A percentile compares a stretch with the other conserved stretches of the same genome.
phyloP scores from a whole-genome alignment of 2,329 filamentous ascomycete genomes.

The Lachnellula arida region DNA sequence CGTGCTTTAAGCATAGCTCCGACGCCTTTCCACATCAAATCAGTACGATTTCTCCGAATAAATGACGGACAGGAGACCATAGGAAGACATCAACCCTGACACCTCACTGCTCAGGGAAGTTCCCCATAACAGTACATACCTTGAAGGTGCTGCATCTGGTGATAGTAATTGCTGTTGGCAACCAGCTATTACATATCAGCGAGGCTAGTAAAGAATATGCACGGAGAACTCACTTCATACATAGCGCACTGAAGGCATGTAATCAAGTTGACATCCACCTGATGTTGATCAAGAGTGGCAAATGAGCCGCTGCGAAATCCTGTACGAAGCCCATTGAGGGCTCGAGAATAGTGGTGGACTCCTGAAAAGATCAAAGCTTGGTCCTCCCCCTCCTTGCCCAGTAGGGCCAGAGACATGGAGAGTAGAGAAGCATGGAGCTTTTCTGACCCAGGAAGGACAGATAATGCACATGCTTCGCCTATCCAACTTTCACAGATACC shows the following conservation, averaged over 20 bases:
- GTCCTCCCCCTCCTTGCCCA: neutral
- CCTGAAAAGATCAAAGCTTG: neutral
- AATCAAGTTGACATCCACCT: constrained; percentile 7
- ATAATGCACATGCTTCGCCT: constrained; percentile 1
- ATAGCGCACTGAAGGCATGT: constrained; percentile 10
- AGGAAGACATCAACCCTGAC: too few species aligned
- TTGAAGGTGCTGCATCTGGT: constrained; percentile 4
- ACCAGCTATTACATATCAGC: constrained; percentile 2
- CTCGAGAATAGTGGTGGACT: constrained; percentile 8
- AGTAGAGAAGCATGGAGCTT: constrained; percentile 6
- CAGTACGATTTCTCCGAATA: too few species aligned
- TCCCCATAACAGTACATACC: neutral
- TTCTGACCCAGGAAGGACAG: constrained; percentile 1
- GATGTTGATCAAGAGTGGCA: neutral
- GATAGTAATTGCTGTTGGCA: constrained; percentile 3
- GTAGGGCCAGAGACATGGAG: constrained; percentile 9
- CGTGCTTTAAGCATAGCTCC: constrained; percentile 8
- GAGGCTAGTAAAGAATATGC: neutral
- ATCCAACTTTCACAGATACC: constrained; percentile 3
- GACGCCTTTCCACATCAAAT: neutral
- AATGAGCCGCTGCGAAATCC: neutral
- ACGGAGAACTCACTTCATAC: constrained; percentile 6
- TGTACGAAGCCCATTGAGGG: constrained; percentile 6
- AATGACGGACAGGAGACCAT: too few species aligned
- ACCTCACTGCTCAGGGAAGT: too few species aligned